phyloP scores from a whole-genome alignment of 768 basidiomycete genomes.

The Termitomyces sp. region DNA sequence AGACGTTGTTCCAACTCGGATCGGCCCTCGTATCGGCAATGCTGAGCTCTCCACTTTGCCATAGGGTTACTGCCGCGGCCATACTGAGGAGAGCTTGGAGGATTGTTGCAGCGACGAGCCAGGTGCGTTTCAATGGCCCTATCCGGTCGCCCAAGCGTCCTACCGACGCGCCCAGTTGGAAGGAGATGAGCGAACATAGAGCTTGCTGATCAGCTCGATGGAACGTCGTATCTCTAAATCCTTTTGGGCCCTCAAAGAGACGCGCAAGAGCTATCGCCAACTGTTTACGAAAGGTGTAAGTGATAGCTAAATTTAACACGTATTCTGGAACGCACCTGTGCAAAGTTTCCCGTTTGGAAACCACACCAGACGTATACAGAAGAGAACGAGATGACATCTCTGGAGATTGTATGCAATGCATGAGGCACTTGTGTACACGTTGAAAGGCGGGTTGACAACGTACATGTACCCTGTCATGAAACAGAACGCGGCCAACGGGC shows the following conservation, averaged over 20 bases:
- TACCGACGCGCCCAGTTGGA: slow-evolving; percentile 71
- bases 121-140: slow-evolving; percentile 69
- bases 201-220: slow-evolving; percentile 85
- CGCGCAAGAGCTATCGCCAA: slow-evolving; percentile 79
- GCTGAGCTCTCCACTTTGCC: slow-evolving; percentile 62
- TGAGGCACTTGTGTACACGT: background rate
- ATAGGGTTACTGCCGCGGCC: slow-evolving; percentile 67
- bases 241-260: slow-evolving; percentile 55
- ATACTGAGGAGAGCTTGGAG: slow-evolving; percentile 77
- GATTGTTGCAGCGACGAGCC: slow-evolving; percentile 72
- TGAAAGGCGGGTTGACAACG: slow-evolving; percentile 23
- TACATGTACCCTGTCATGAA: slow-evolving; percentile 83
- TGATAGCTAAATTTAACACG: too few species aligned
- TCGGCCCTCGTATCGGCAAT: slow-evolving; percentile 53
- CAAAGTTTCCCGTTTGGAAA: slow-evolving; percentile 80
- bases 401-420: slow-evolving; percentile 22
- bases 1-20: slow-evolving; percentile 68
- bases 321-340: slow-evolving; percentile 46
- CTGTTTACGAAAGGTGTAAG: slow-evolving; percentile 32
- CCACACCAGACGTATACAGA: slow-evolving; percentile 84
- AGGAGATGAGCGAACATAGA: slow-evolving; percentile 71
- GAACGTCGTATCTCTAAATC: slow-evolving; percentile 57
- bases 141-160: slow-evolving; percentile 81
- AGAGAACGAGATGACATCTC: slow-evolving; percentile 73
- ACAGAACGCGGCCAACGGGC: slow-evolving; percentile 63